Conservation (phyloP, 768 basidiomycete species). For the Astraeus odoratus region DNA sequence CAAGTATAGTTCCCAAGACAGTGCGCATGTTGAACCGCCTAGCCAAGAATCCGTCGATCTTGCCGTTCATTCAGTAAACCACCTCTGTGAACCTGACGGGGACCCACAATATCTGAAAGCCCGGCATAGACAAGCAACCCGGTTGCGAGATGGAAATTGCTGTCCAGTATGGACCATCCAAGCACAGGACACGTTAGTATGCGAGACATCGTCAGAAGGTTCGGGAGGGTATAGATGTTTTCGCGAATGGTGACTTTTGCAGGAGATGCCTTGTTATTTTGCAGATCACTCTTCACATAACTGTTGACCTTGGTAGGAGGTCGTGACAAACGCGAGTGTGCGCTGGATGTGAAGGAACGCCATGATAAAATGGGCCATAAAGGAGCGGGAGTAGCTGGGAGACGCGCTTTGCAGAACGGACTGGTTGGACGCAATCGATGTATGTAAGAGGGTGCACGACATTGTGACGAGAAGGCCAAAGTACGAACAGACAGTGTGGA, state of each 20-base stretch:
- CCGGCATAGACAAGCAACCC: conserved; percentile 84
- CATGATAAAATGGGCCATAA: conserved; percentile 1
- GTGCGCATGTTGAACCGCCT: conserved; percentile 79
- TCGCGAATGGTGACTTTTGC: conserved; percentile 46
- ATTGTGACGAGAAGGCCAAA: conserved; percentile 7
- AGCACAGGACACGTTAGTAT: conserved; percentile 86
- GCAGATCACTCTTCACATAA: conserved; percentile 3
- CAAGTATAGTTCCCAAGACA: conserved; percentile 92
- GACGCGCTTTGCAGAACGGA: neutral
- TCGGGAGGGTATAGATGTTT: conserved; percentile 93
- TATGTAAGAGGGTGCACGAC: neutral
- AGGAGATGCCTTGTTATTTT: conserved; percentile 2
- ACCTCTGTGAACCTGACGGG: conserved; percentile 1
- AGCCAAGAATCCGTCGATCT: conserved; percentile 92
- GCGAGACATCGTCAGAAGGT: conserved; percentile 80
- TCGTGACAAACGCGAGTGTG: conserved; percentile 6
- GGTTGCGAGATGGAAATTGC: conserved; percentile 76
- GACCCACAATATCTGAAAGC: conserved; percentile 81
- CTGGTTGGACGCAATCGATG: neutral
- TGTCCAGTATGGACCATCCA: conserved; percentile 84
- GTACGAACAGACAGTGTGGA: conserved; percentile 1
- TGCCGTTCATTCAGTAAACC: conserved; percentile 6
- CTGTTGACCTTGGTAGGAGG: conserved; percentile 5
- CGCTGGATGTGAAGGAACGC: conserved; percentile 12
- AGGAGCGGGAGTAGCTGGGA: neutral